phyloP scores from a whole-genome alignment of 139 green algal genomes.

The Yamagishiella unicocca region DNA sequence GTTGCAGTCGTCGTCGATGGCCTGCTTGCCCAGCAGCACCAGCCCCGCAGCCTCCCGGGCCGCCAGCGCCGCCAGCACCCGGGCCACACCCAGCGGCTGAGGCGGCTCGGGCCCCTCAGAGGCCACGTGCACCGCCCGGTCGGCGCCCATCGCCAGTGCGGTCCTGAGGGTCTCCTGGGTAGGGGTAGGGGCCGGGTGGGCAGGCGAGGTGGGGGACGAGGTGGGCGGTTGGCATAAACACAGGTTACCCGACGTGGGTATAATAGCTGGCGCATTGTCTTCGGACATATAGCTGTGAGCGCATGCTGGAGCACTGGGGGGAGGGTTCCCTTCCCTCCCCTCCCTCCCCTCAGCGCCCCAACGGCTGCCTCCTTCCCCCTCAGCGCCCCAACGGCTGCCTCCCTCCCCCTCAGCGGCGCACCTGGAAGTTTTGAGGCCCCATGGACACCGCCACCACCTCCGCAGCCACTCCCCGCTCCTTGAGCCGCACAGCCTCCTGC shows the following conservation, averaged over 20 bases:
- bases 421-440: conserved; percentile 77
- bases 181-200: neutral
- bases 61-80: conserved; percentile 81
- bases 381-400: neutral
- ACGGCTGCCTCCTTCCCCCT: neutral
- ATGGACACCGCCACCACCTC: conserved; percentile 92
- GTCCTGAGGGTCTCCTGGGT: conserved; percentile 87
- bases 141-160: conserved; percentile 92
- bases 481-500: conserved; percentile 91
- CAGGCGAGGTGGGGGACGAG: neutral
- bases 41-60: conserved; percentile 70
- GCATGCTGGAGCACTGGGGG: neutral
- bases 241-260: too few relatives aligned
- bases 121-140: conserved; percentile 87
- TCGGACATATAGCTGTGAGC: too few relatives aligned
- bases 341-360: neutral
- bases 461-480: conserved; percentile 76
- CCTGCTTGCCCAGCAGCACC: conserved; percentile 94
- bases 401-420: too few relatives aligned
- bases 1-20: conserved; percentile 94
- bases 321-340: neutral
- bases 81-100: conserved; percentile 87
- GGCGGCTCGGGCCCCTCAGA: conserved; percentile 51
- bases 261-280: too few relatives aligned
- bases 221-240: too few relatives aligned